Conservation (phyloP, 2,329 filamentous ascomycete genomes). For the Colletotrichum agaves region DNA sequence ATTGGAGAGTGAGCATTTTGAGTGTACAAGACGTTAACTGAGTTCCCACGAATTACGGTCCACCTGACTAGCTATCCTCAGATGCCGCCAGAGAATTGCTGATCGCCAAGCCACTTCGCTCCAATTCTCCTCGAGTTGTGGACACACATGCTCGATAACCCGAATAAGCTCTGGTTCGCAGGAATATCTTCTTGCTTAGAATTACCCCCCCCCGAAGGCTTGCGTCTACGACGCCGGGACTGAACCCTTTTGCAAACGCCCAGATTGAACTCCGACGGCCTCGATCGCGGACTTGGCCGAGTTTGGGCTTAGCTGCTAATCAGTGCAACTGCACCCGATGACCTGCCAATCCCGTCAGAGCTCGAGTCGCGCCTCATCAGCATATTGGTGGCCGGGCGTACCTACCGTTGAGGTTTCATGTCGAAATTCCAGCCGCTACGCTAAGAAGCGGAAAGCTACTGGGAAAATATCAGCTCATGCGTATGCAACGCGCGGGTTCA, state of each 20-base stretch:
- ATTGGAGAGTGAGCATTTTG: slow-evolving; percentile 64
- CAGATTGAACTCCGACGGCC: not conserved
- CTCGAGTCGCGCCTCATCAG: not conserved
- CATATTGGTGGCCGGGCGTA: not conserved
- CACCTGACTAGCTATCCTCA: not conserved
- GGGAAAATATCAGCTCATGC: slow-evolving; percentile 2
- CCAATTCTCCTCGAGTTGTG: not conserved
- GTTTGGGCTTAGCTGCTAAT: slow-evolving; percentile 3
- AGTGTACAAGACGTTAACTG: not conserved
- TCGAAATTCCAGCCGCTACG: not conserved
- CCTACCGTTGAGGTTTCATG: not conserved
- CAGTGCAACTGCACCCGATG: not conserved
- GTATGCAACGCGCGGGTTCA: not conserved
- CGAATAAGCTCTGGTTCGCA: not conserved
- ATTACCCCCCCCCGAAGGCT: not conserved
- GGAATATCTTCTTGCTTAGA: not conserved
- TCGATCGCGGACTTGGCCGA: not conserved
- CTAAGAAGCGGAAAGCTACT: not conserved
- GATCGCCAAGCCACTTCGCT: too few relatives aligned
- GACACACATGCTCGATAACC: not conserved
- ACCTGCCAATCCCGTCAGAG: slow-evolving; percentile 1
- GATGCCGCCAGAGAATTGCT: not conserved
- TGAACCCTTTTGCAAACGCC: not conserved
- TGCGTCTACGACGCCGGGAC: not conserved
- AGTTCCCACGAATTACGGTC: not conserved